These are phyloP conservation scores for Aureobasidium sp. DNA, from an alignment of 2,329 filamentous ascomycete genomes.

Conservation along the genomic window DNA sequence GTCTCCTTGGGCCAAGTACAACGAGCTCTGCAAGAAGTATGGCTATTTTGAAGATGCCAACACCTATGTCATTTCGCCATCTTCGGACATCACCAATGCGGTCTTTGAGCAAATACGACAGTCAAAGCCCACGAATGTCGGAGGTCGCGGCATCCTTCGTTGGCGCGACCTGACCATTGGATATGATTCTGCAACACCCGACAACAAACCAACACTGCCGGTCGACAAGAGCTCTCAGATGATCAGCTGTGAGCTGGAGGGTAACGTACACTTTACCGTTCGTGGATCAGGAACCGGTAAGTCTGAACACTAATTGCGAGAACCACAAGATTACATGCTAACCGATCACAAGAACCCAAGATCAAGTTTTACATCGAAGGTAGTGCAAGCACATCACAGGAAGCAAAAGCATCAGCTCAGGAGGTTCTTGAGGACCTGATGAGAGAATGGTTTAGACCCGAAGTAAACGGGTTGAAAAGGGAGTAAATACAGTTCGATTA, in stretches of 20 bases:
- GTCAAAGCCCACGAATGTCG: slow-evolving; percentile 20
- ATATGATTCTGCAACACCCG: slow-evolving; percentile 46
- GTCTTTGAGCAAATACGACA: slow-evolving; percentile 47
- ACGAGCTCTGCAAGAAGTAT: slow-evolving; percentile 47
- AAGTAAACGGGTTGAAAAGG: slow-evolving; percentile 21
- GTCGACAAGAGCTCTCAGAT: slow-evolving; percentile 51
- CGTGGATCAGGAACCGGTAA: slow-evolving; percentile 47
- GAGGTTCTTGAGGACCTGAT: slow-evolving; percentile 39
- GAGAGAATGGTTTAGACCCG: slow-evolving; percentile 39
- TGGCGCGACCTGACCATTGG: slow-evolving; percentile 56
- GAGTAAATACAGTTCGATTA: neutral
- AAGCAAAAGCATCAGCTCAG: slow-evolving; percentile 36
- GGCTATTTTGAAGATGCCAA: slow-evolving; percentile 56
- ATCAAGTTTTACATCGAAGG: slow-evolving; percentile 53
- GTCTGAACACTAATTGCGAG: neutral
- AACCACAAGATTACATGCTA: neutral
- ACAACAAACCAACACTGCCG: slow-evolving; percentile 46
- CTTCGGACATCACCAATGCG: slow-evolving; percentile 40
- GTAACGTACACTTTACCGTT: slow-evolving; percentile 49
- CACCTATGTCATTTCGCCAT: slow-evolving; percentile 53
- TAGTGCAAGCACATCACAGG: slow-evolving; percentile 31
- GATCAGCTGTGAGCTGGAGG: slow-evolving; percentile 53
- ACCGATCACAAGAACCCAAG: slow-evolving; percentile 44
- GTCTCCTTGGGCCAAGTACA: slow-evolving; percentile 49
- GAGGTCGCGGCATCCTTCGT: slow-evolving; percentile 42